Evolutionary conservation across 192 early-diverging fungal species (phyloP), one percentile per base, ranked within the genome.

Genomic region (Umbelopsis ramanniana): DNA sequence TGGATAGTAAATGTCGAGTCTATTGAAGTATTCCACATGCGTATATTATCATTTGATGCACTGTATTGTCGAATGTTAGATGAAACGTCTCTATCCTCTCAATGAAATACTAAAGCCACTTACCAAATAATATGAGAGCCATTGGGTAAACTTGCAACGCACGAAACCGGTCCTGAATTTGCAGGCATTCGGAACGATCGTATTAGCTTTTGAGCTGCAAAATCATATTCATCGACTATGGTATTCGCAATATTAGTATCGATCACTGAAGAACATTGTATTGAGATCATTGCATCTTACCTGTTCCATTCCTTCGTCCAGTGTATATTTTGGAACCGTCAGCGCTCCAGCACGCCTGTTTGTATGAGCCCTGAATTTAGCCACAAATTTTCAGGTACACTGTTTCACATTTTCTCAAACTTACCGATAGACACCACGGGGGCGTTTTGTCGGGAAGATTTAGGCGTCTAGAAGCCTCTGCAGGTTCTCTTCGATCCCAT

Each of bases 11-110:
- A 79, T 40, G 47, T 81, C 23, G 74, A 82, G 24, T 82, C 84
- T 53, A 79, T 71, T 77, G 69, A 95, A 69, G 76, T 76, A 66
- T 97, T 94, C 95, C 95, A 99, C 50, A 97, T 77, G 14, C 97
- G 87, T 71, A 99, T 87, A 73, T 95, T 98, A 75, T 99, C 97
- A 10, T 88, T 86, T 0, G 97, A 99, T 0, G 93, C 95, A 74
- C 94, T 92, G 50, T 37, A 71, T 33, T 2, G 3, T 10, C 53
- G 7, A 57, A 46, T 14, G 14, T 54, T 46, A 70, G 69, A 6
- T 55, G 29, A 38, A 46, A 73, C 52, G 15, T 24, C 22, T 23
- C 6, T 68, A 43, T 70, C 22, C 2, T 55, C 37, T 11, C 3
- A 12, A 12, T 11, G 40, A 11, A 43, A 11, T 12, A 12, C 40